Conservation (phyloP, 1,284 basidiomycete genomes). For the Pseudozyma thailandica region DNA sequence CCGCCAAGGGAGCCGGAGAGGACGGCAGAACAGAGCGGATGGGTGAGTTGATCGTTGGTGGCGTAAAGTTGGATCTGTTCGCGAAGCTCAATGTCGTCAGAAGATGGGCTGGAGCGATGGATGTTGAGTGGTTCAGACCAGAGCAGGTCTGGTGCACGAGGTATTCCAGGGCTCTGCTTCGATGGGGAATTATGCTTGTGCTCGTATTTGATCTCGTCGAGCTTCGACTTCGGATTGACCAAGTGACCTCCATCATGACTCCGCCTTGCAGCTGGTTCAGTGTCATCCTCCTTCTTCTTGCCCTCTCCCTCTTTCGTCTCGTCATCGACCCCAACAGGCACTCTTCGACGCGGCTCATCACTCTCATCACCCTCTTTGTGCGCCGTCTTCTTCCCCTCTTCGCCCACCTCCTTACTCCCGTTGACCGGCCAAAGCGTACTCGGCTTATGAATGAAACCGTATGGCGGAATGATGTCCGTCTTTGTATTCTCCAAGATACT, state of each 20-base stretch:
- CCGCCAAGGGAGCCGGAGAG: slow-evolving; percentile 84
- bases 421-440: slow-evolving; percentile 64
- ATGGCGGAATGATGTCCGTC: slow-evolving; percentile 75
- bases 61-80: slow-evolving; percentile 88
- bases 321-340: slow-evolving; percentile 31
- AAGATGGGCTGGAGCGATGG: slow-evolving; percentile 16
- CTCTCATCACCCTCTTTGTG: background rate
- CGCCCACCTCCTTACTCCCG: slow-evolving; percentile 20
- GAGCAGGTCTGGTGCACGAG: slow-evolving; percentile 46
- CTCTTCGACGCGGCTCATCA: slow-evolving; percentile 23
- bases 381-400: slow-evolving; percentile 2
- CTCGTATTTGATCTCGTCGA: background rate
- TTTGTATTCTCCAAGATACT: slow-evolving; percentile 85
- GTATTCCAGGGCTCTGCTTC: slow-evolving; percentile 14
- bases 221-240: background rate
- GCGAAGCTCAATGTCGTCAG: slow-evolving; percentile 45
- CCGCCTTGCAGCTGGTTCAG: slow-evolving; percentile 31
- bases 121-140: slow-evolving; percentile 52
- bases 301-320: background rate
- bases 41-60: slow-evolving; percentile 81
- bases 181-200: background rate
- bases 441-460: slow-evolving; percentile 67
- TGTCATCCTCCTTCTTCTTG: slow-evolving; percentile 3
- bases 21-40: slow-evolving; percentile 86
- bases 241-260: slow-evolving; percentile 24